Evolutionary conservation across 805 yeast genomes (phyloP).

Genomic region (Ogataea philodendri): DNA sequence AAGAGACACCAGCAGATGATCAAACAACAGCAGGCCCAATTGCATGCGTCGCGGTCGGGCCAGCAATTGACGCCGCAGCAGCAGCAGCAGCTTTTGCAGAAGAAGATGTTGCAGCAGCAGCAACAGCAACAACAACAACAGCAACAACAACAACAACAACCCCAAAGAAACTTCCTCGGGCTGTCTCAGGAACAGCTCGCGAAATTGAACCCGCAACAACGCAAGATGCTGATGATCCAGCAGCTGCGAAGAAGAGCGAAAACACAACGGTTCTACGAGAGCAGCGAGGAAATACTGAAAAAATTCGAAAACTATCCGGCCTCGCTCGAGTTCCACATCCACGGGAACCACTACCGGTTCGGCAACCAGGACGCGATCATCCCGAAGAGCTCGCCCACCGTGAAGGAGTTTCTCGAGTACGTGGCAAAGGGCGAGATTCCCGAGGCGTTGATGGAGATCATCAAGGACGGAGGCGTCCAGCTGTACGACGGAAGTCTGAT

Average conservation of each 20-base stretch:
- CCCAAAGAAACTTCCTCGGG: constrained; percentile 27
- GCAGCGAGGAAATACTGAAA: constrained; percentile 66
- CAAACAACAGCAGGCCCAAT: constrained; percentile 27
- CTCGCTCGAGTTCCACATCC: constrained; percentile 84
- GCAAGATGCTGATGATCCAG: constrained; percentile 41
- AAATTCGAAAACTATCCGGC: constrained; percentile 78
- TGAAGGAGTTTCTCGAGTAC: constrained; percentile 75
- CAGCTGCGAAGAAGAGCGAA: constrained; percentile 43
- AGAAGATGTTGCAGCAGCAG: constrained; percentile 18
- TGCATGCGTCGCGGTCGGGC: constrained; percentile 23
- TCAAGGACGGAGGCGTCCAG: constrained; percentile 80
- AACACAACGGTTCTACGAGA: constrained; percentile 61
- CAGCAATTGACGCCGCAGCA: constrained; percentile 14
- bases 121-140: constrained; percentile 26
- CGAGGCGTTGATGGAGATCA: constrained; percentile 82
- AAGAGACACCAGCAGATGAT: constrained; percentile 35
- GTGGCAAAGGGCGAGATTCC: constrained; percentile 84
- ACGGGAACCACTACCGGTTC: constrained; percentile 87
- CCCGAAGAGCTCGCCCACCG: constrained; percentile 73
- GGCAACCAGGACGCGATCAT: constrained; percentile 87
- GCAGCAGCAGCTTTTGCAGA: constrained; percentile 16
- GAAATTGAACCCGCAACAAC: constrained; percentile 40
- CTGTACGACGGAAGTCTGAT: constrained; percentile 90
- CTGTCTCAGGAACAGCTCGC: constrained; percentile 32
- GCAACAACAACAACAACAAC: constrained; percentile 27